These are phyloP conservation scores for Trichoderma atrobrunneum DNA, from an alignment of 2,329 filamentous ascomycete genomes.

Conservation along the genomic window DNA sequence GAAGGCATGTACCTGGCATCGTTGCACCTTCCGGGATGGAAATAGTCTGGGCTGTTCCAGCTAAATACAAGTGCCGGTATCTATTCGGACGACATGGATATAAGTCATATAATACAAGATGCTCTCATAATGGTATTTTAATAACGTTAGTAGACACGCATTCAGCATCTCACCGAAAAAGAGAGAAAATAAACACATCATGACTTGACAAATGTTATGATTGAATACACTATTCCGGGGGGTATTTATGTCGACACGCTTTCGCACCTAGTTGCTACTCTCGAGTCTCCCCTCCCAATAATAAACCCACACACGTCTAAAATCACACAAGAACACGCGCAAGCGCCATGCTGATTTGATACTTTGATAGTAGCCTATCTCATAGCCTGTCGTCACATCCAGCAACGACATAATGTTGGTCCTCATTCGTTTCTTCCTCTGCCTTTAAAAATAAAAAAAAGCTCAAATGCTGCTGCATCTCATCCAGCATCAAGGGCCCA, in stretches of 20 bases:
- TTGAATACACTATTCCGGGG: conserved; percentile 5
- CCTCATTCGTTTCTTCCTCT: neutral
- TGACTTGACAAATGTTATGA: neutral
- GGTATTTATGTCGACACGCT: conserved; percentile 11
- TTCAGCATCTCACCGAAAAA: neutral
- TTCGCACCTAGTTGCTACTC: conserved; percentile 17
- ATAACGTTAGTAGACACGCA: neutral
- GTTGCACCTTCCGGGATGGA: neutral
- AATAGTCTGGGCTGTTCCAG: neutral
- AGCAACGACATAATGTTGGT: neutral
- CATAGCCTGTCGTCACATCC: neutral
- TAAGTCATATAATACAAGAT: neutral
- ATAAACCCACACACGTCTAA: conserved; percentile 1
- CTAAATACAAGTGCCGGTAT: neutral
- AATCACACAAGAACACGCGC: conserved; percentile 10
- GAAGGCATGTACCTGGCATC: neutral
- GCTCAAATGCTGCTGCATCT: neutral
- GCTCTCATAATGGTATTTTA: neutral
- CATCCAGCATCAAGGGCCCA: conserved; percentile 7
- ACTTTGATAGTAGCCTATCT: neutral
- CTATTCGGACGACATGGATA: neutral
- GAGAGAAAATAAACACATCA: neutral
- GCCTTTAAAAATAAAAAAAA: neutral
- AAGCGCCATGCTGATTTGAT: conserved; percentile 12
- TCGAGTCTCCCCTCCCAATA: conserved; percentile 3